Base-by-base conservation (phyloP, 495 filamentous ascomycete species). In the Jackrogersella minutella region DNA sequence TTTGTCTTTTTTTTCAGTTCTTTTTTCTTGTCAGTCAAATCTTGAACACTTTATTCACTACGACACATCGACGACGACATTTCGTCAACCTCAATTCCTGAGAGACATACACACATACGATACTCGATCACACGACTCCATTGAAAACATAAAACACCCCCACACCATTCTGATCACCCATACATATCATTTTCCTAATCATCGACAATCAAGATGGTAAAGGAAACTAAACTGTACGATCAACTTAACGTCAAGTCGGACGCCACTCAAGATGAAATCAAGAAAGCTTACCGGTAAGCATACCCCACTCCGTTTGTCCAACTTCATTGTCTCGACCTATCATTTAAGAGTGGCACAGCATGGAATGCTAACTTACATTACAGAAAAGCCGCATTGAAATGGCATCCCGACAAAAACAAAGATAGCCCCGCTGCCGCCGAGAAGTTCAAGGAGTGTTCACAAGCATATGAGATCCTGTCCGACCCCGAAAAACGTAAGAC, bases 371-470 rank as follows among this genome's bases (percentile, higher is more conserved):
- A 77, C n/a, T 59, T 2, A 28, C 36, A 54, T 26, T 58, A 56
- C 65, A 93, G 92, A 64, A 96, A 95, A 82, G 84, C 86, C 34
- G 96, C 95, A 41, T 79, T 99, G 74, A 97, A 97, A 81, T 88
- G 87, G 73, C 95, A 99, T 73, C 95, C 95, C 0, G 95, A 99
- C 78, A 98, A 98, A 83, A 98, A 98, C 81, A 94, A 93, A 75
- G 90, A 96, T 77, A 91, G 95, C 68, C 89, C 93, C 14, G 74
- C 84, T 14, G 90, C 93, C 19, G 80, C 87, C 54, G 94, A 98
- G 66, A 96, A 91, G 71, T 99, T 99, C 79, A 94, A 94, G 82
- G 94, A 98, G 69, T 88, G 92, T 50, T 96, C 92, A 1, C 94
- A 98, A 79, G 95, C 95, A 43, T 99, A 97, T 80, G 95, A 99